Base-by-base conservation (phyloP, 805 yeast species). In the Suhomyces prunicola region DNA sequence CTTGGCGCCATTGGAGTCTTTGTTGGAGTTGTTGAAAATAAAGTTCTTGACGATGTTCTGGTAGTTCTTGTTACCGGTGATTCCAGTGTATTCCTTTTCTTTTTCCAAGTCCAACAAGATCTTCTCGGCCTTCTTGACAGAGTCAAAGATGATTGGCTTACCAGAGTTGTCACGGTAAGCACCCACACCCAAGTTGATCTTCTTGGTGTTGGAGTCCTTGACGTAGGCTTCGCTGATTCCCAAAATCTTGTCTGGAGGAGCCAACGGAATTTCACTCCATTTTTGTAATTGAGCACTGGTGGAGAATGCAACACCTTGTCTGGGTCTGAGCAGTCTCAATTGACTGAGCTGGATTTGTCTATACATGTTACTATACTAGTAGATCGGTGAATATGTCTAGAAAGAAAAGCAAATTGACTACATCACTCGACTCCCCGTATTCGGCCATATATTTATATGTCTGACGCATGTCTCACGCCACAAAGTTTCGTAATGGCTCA, bases 121-220 rank as follows among this genome's bases (percentile, higher is more conserved):
- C 49, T 71, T 62, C 67, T 86, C 93, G 44, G 92, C 93, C 62
- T 77, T 73, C 62, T 78, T 76, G 55, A 90, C 90, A 29, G 88
- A 77, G 15, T 96, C 92, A 60, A 92, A 79, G 53, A 93, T 87
- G 82, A 89, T 90, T 46, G 98, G 97, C 68, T 85, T 83, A 46
- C 98, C 98, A 8, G 71, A 61, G 67, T 87, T 84, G 69, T 91
- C 96, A 68, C 98, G 82, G 77, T 93, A 93, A n/a, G 98, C 93
- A 50, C 98, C 96, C 19, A 87, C 91, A 55, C 94, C 93, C 60
- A 88, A 75, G 67, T 83, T 82, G 57, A 82, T 79, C 66, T 83
- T 87, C 15, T 71, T 62, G 9, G 83, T 71, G 68, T 83, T 82
- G 22, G 75, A 40, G 70, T 92, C 97, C 54, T 76, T 76, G 66